Conservation (phyloP, 1,139 yeast species). For the Kazachstania sp. region DNA sequence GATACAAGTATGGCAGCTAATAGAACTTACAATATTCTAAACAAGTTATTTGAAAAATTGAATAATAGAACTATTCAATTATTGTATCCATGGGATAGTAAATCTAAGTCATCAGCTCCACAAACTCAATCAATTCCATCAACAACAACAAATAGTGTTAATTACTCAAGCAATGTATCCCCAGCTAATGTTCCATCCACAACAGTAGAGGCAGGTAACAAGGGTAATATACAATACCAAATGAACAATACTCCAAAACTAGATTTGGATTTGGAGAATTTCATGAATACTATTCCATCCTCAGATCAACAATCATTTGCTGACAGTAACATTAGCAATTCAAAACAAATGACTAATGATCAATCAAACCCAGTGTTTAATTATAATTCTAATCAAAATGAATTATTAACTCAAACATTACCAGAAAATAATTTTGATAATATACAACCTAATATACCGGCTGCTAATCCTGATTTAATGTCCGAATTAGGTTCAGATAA, state of each 20-base stretch:
- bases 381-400: conserved; percentile 3
- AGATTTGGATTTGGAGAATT: not conserved
- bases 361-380: conserved; percentile 4
- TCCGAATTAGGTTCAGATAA: not conserved
- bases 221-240: not conserved
- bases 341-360: not conserved
- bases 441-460: not conserved
- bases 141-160: not conserved
- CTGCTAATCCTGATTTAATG: not conserved
- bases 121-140: not conserved
- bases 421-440: not conserved
- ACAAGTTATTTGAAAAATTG: conserved; percentile 73
- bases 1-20: conserved; percentile 71
- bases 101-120: not conserved
- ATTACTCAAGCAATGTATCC: not conserved
- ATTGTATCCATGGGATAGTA: conserved; percentile 6
- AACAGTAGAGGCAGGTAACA: not conserved
- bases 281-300: not conserved
- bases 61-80: conserved; percentile 34
- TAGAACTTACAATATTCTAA: conserved; percentile 70
- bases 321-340: not conserved
- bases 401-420: not conserved
- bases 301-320: not conserved
- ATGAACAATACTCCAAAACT: not conserved
- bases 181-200: not conserved